Conservation (phyloP, 495 filamentous ascomycete species). For the Aspergillus funiculosus region DNA sequence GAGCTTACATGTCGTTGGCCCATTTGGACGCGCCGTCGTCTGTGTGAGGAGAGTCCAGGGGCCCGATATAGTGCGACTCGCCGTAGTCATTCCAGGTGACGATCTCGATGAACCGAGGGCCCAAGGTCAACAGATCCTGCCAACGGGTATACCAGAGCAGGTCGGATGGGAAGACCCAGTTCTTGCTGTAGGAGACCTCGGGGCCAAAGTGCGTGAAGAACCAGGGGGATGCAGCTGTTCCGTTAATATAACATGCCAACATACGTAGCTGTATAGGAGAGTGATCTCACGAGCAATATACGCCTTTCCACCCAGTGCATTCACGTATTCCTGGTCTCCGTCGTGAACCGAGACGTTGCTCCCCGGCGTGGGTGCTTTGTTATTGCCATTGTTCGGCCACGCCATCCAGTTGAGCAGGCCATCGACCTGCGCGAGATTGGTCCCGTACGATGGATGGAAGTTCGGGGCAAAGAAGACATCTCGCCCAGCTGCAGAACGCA, state of each 20-base stretch:
- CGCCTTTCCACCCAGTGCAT: conserved; percentile 44
- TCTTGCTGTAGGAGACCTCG: conserved; percentile 53
- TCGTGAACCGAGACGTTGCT: conserved; percentile 37
- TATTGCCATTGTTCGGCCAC: conserved; percentile 49
- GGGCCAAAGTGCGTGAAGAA: conserved; percentile 42
- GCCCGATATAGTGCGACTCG: conserved; percentile 52
- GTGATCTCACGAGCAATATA: conserved; percentile 46
- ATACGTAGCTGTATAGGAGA: too few relatives aligned
- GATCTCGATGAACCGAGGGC: conserved; percentile 56
- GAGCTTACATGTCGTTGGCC: conserved; percentile 53
- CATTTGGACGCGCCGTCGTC: conserved; percentile 58
- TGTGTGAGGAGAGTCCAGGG: conserved; percentile 45
- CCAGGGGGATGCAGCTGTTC: conserved; percentile 39
- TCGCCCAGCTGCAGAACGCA: conserved; percentile 42
- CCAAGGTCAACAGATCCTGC: conserved; percentile 44
- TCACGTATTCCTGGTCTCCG: conserved; percentile 43
- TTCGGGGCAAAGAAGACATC: conserved; percentile 53
- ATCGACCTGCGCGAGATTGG: conserved; percentile 33
- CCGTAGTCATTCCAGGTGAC: conserved; percentile 67
- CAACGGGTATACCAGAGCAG: conserved; percentile 54
- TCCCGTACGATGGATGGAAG: conserved; percentile 41
- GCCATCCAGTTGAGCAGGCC: conserved; percentile 57
- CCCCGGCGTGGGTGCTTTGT: conserved; percentile 45
- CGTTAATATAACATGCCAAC: neutral
- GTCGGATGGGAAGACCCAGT: conserved; percentile 55